Percentiles rank a stretch among this genome's conserved stretches.
Evolutionary conservation across 805 yeast genomes (phyloP).

Genomic region (Blastobotrys terrestris): DNA sequence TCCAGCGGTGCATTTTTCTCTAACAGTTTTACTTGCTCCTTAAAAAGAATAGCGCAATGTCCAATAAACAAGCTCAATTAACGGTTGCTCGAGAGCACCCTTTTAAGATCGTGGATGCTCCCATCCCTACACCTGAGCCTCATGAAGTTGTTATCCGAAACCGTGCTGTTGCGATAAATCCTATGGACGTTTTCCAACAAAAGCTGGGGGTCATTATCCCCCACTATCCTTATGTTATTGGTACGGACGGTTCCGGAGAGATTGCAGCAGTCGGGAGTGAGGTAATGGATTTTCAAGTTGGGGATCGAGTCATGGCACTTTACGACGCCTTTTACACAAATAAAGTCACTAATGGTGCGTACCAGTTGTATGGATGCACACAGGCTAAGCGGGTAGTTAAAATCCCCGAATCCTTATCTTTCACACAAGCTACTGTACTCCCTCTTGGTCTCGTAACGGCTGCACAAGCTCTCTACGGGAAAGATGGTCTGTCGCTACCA

Average conservation of each 20-base stretch:
- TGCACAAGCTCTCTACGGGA: not conserved
- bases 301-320: not conserved
- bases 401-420: not conserved
- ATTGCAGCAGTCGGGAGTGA: not conserved
- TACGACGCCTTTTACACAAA: not conserved
- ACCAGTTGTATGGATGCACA: not conserved
- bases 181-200: not conserved
- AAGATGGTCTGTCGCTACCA: not conserved
- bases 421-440: not conserved
- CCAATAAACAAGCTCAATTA: conserved; percentile 5
- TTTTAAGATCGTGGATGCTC: not conserved
- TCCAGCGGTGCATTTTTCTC: too few species aligned
- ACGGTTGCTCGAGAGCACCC: not conserved
- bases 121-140: not conserved
- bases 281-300: not conserved
- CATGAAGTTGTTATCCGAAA: not conserved
- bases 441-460: not conserved
- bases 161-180: not conserved
- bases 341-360: not conserved
- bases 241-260: not conserved
- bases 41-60: too few species aligned
- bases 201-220: not conserved
- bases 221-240: not conserved
- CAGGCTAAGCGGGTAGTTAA: not conserved
- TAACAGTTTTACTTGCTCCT: too few species aligned